Evolutionary conservation across 768 basidiomycete genomes (phyloP).

Genomic region (Obba rivulosa): DNA sequence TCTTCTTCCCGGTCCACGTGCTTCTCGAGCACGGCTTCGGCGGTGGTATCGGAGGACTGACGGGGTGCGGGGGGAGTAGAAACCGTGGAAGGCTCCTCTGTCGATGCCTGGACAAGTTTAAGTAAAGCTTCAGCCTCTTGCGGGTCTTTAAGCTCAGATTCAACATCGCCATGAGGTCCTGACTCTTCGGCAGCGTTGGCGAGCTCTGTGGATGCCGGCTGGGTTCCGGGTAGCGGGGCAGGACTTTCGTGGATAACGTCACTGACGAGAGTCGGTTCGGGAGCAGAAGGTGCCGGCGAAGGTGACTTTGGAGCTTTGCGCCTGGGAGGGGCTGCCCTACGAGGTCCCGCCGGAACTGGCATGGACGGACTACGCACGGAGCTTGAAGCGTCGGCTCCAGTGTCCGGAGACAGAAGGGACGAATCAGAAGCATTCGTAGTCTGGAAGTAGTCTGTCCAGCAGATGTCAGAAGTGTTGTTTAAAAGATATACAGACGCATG

Average conservation of each 20-base stretch:
- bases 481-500: no score
- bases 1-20: neutral
- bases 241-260: slow-evolving; percentile 23
- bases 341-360: slow-evolving; percentile 71
- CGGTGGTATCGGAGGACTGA: neutral
- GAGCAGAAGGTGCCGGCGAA: slow-evolving; percentile 23
- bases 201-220: slow-evolving; percentile 1
- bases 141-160: slow-evolving; percentile 8
- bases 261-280: slow-evolving; percentile 1
- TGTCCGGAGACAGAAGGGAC: slow-evolving; percentile 18
- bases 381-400: slow-evolving; percentile 16
- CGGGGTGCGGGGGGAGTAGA: neutral
- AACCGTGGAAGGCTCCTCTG: neutral
- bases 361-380: slow-evolving; percentile 45
- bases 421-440: slow-evolving; percentile 12
- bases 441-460: slow-evolving; percentile 13
- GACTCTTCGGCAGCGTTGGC: slow-evolving; percentile 6
- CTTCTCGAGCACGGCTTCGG: neutral
- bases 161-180: slow-evolving; percentile 10
- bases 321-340: slow-evolving; percentile 70
- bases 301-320: slow-evolving; percentile 54
- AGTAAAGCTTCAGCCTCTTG: slow-evolving; percentile 9
- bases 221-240: slow-evolving; percentile 5
- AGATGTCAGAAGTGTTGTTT: neutral
- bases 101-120: neutral